phyloP scores from a whole-genome alignment of 768 basidiomycete species.

The Candolleomyces aberdarensis region DNA sequence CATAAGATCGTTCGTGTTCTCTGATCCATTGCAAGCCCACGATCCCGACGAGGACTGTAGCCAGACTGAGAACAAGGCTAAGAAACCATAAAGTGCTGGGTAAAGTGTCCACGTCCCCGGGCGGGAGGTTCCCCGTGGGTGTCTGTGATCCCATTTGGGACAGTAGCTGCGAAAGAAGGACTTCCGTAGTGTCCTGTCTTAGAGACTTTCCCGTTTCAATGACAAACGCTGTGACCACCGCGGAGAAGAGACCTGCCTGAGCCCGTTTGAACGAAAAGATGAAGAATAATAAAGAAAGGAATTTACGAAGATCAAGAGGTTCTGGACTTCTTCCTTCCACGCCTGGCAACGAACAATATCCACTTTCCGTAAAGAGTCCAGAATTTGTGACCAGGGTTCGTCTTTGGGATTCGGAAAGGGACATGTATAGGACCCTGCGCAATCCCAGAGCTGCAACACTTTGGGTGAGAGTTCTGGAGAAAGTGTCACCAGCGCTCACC shows the following conservation, averaged over 20 bases:
- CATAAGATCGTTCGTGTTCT: conserved; percentile 15
- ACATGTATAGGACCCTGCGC: neutral
- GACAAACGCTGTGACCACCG: conserved; percentile 21
- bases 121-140: no score
- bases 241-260: conserved; percentile 27
- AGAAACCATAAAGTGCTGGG: no score
- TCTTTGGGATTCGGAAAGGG: neutral
- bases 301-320: conserved; percentile 14
- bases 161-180: no score
- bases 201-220: conserved; percentile 22
- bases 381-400: neutral
- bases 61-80: conserved; percentile 17
- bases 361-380: conserved; percentile 1
- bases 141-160: no score
- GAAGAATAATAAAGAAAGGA: no score
- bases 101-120: no score
- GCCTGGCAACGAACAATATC: conserved; percentile 8
- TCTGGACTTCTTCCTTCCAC: conserved; percentile 15
- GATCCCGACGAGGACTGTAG: conserved; percentile 15
- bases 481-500: no score
- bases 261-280: no score
- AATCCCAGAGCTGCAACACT: neutral
- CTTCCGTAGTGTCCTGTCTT: no score
- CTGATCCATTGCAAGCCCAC: conserved; percentile 20
- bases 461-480: no score